Percentiles rank a stretch among this genome's conserved stretches.
These are phyloP conservation scores for Mycena latifolia DNA, from an alignment of 768 basidiomycete species.

Conservation along the genomic window DNA sequence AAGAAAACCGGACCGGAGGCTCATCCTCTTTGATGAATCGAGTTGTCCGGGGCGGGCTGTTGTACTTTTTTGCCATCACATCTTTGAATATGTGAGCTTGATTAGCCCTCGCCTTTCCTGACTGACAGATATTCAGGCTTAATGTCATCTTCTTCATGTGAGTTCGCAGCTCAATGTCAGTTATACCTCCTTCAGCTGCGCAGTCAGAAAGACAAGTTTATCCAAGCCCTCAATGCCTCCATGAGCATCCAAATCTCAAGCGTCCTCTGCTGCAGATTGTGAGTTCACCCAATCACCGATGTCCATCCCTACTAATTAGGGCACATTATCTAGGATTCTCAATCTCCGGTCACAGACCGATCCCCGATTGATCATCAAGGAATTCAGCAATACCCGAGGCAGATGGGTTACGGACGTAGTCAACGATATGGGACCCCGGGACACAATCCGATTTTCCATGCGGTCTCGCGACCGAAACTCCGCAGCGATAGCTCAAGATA, in stretches of 20 bases:
- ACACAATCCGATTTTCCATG: constrained; percentile 12
- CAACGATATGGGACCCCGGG: neutral
- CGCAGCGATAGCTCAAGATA: no score
- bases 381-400: constrained; percentile 29
- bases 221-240: constrained; percentile 34
- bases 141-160: constrained; percentile 37
- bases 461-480: neutral
- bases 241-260: constrained; percentile 37
- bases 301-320: neutral
- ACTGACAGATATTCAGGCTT: constrained; percentile 5
- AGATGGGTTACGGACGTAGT: constrained; percentile 32
- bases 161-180: neutral
- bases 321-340: constrained; percentile 23
- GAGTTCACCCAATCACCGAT: neutral
- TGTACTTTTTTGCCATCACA: constrained; percentile 35
- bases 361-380: neutral
- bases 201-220: constrained; percentile 29
- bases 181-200: neutral
- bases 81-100: constrained; percentile 34
- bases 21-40: constrained; percentile 32
- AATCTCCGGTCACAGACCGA: constrained; percentile 26
- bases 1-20: constrained; percentile 20
- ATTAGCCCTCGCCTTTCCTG: neutral
- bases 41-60: constrained; percentile 30
- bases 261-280: constrained; percentile 27